Evolutionary conservation across 2,329 filamentous ascomycete genomes (phyloP).

Genomic region (Cytospora paraplurivora): DNA sequence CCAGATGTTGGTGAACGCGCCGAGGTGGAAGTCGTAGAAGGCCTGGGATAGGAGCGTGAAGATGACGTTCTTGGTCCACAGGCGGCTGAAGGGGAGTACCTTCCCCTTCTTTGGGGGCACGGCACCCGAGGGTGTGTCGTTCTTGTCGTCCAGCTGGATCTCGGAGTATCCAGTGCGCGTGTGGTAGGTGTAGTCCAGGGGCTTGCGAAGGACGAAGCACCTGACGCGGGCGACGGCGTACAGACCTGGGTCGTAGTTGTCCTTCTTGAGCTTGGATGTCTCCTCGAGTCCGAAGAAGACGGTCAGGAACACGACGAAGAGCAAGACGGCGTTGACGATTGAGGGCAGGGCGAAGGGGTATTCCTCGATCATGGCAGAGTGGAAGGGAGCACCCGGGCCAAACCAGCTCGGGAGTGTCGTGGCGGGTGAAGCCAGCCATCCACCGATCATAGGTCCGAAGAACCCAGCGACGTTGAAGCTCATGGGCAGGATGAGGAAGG

Average conservation of each 20-base stretch:
- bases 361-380: slow-evolving; percentile 63
- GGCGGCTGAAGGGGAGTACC: slow-evolving; percentile 41
- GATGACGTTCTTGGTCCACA: slow-evolving; percentile 52
- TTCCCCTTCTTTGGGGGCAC: slow-evolving; percentile 21
- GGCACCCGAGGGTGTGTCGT: slow-evolving; percentile 23
- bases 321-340: slow-evolving; percentile 63
- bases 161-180: slow-evolving; percentile 38
- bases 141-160: slow-evolving; percentile 29
- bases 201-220: slow-evolving; percentile 25
- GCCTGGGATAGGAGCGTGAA: slow-evolving; percentile 63
- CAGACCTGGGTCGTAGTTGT: slow-evolving; percentile 50
- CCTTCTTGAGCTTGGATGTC: slow-evolving; percentile 50
- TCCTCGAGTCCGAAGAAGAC: slow-evolving; percentile 66
- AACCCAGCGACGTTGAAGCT: slow-evolving; percentile 52
- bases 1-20: slow-evolving; percentile 69
- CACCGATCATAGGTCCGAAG: slow-evolving; percentile 58
- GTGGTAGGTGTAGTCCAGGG: slow-evolving; percentile 35
- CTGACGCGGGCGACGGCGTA: slow-evolving; percentile 40
- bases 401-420: slow-evolving; percentile 64
- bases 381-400: slow-evolving; percentile 59
- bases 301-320: slow-evolving; percentile 55
- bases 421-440: slow-evolving; percentile 67
- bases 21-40: slow-evolving; percentile 71
- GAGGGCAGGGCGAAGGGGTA: slow-evolving; percentile 74
- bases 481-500: slow-evolving; percentile 50